These are phyloP conservation scores for Russula virescens DNA, from an alignment of 768 basidiomycete species.

Conservation along the genomic window DNA sequence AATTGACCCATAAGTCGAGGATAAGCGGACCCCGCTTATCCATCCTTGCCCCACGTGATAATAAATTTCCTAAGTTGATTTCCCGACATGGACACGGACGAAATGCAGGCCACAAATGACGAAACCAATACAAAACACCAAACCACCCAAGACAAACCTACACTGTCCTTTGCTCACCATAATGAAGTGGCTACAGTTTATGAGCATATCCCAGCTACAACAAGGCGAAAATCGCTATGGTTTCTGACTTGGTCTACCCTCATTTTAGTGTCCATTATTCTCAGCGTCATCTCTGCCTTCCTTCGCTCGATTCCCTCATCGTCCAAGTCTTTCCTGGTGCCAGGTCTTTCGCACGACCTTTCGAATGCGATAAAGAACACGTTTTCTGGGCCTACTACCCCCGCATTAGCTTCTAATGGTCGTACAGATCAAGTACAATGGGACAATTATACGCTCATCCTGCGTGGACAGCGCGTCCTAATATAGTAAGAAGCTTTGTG, in stretches of 20 bases:
- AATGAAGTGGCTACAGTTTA: not conserved
- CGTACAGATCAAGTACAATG: conserved; percentile 22
- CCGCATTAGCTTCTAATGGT: conserved; percentile 12
- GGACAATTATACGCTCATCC: conserved; percentile 23
- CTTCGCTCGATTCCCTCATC: not conserved
- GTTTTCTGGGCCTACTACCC: not conserved
- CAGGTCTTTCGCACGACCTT: not conserved
- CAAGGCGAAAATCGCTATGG: not conserved
- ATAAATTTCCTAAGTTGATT: no score
- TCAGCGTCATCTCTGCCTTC: not conserved
- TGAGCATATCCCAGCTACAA: not conserved
- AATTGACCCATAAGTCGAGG: no score
- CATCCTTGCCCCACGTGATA: no score
- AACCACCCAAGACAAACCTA: not conserved
- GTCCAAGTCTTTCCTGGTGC: not conserved
- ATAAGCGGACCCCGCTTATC: no score
- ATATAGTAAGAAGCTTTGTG: not conserved
- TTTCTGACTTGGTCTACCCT: not conserved
- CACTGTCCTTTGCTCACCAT: no score
- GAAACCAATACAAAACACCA: not conserved
- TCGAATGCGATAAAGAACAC: not conserved
- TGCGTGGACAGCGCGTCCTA: conserved; percentile 20
- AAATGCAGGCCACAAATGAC: not conserved
- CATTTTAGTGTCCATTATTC: not conserved
- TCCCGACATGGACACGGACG: no score